Conservation (phyloP, 1,284 basidiomycete species). For the Schizophyllum amplum region DNA sequence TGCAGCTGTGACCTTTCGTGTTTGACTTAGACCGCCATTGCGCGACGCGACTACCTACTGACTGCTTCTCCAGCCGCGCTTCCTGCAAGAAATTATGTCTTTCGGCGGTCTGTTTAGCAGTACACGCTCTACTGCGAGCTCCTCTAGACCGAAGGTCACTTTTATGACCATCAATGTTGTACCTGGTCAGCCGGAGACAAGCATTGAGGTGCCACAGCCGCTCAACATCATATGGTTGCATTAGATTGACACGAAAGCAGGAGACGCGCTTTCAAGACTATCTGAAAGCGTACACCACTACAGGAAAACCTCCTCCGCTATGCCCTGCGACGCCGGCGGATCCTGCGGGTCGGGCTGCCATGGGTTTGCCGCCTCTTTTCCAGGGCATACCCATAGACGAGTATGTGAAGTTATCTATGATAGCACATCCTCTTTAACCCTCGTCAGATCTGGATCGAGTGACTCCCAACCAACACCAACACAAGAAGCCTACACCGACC, state of each 20-base stretch:
- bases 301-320: conserved; percentile 9
- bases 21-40: not conserved
- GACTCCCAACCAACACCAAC: not conserved
- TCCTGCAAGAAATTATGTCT: not conserved
- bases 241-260: conserved; percentile 1
- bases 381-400: not conserved
- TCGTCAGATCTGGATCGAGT: not conserved
- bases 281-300: conserved; percentile 9
- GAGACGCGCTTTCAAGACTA: conserved; percentile 12
- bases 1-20: not conserved
- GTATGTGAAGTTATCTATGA: not conserved
- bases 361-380: conserved; percentile 12
- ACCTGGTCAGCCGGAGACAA: not conserved
- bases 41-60: not conserved
- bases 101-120: not conserved
- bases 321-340: conserved; percentile 7
- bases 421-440: too few species aligned
- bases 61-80: not conserved
- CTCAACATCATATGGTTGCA: too few species aligned
- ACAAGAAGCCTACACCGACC: conserved; percentile 4
- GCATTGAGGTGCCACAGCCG: not conserved
- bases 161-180: not conserved
- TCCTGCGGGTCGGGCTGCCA: conserved; percentile 4
- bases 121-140: not conserved
- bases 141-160: not conserved